Percentiles rank a stretch among this genome's conserved stretches.
Evolutionary conservation across 768 basidiomycete species (phyloP).

Genomic region (Leucosporidium scottii): DNA sequence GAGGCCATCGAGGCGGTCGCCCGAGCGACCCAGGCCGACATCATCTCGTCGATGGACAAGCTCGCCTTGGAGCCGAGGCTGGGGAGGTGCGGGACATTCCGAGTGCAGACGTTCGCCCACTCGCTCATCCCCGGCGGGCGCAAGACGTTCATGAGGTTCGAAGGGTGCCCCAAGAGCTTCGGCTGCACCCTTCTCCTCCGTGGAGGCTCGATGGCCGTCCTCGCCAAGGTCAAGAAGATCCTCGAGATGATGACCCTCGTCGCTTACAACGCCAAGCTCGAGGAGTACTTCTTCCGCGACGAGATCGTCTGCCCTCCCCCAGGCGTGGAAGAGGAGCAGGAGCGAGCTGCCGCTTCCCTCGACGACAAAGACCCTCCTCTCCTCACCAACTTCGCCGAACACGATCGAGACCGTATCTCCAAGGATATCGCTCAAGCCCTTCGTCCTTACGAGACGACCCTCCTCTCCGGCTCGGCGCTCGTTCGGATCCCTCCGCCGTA

Average conservation of each 20-base stretch:
- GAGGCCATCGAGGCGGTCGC: constrained; percentile 80
- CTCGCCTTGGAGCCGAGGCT: constrained; percentile 79
- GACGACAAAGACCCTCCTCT: not conserved
- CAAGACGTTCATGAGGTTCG: constrained; percentile 97
- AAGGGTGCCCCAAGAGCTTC: constrained; percentile 85
- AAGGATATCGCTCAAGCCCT: constrained; percentile 7
- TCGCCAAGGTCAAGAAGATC: constrained; percentile 82
- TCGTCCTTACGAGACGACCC: constrained; percentile 66
- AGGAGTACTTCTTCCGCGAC: constrained; percentile 50
- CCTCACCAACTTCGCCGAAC: not conserved
- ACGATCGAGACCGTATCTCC: constrained; percentile 2
- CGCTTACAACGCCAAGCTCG: constrained; percentile 85
- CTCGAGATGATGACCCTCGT: constrained; percentile 86
- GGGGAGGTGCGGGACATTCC: constrained; percentile 77
- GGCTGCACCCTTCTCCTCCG: constrained; percentile 90
- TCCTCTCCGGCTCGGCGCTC: constrained; percentile 89
- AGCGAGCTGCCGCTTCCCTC: not conserved
- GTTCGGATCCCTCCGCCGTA: constrained; percentile 87
- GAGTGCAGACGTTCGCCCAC: constrained; percentile 91
- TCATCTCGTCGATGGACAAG: constrained; percentile 55
- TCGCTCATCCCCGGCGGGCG: constrained; percentile 83
- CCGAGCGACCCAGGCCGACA: constrained; percentile 89
- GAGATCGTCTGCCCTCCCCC: constrained; percentile 40
- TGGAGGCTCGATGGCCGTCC: constrained; percentile 71
- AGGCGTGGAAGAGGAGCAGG: not conserved